phyloP scores from a whole-genome alignment of 371 early-diverging fungal genomes.

The Batkoa obscura region DNA sequence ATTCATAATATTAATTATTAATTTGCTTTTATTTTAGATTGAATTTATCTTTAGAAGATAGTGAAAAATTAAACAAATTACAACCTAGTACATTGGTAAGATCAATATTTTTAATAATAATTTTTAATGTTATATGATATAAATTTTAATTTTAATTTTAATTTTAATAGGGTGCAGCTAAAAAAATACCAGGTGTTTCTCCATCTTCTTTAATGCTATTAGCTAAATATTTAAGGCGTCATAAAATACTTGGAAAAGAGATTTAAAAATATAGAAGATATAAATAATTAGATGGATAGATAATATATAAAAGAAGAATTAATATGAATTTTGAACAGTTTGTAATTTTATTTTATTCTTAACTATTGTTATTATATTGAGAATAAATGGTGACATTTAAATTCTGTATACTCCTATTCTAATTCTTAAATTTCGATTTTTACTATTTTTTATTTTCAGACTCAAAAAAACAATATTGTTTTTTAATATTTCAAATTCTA shows the following conservation, averaged over 20 bases:
- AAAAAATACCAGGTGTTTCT: slow-evolving; percentile 1
- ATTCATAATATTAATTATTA: not conserved
- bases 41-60: not conserved
- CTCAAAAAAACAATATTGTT: too few species aligned
- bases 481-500: too few species aligned
- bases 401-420: too few species aligned
- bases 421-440: too few species aligned
- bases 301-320: too few species aligned
- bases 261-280: too few species aligned
- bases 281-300: too few species aligned
- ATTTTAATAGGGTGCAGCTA: not conserved
- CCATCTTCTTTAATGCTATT: not conserved
- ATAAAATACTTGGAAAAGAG: not conserved
- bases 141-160: not conserved
- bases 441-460: too few species aligned
- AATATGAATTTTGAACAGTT: too few species aligned
- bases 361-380: too few species aligned
- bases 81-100: not conserved
- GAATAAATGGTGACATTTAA: too few species aligned
- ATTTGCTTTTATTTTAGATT: not conserved
- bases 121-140: not conserved
- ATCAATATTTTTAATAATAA: not conserved
- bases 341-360: too few species aligned
- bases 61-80: not conserved
- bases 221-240: not conserved